These are phyloP conservation scores for Corinectria fuckeliana DNA, from an alignment of 2,329 filamentous ascomycete genomes.

Conservation along the genomic window DNA sequence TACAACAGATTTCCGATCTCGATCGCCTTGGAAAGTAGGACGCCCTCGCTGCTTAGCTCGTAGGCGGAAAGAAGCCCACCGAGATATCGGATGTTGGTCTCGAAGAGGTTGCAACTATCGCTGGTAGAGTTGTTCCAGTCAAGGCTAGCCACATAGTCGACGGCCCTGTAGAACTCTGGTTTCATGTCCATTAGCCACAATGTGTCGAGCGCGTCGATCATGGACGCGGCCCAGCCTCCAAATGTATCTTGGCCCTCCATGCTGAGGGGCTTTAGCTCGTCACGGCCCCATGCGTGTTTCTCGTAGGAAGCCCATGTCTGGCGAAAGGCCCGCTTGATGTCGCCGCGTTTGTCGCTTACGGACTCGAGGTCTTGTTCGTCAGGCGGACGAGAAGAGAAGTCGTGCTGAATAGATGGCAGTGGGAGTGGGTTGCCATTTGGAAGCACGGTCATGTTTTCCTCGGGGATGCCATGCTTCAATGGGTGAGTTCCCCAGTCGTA, in stretches of 20 bases:
- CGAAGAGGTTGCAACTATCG: conserved; percentile 65
- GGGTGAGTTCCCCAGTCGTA: conserved; percentile 33
- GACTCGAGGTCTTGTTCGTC: conserved; percentile 17
- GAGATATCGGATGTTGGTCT: conserved; percentile 72
- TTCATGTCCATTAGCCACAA: conserved; percentile 72
- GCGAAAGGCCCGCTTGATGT: conserved; percentile 55
- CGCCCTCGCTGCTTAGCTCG: conserved; percentile 64
- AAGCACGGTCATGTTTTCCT: conserved; percentile 14
- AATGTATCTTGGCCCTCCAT: conserved; percentile 58
- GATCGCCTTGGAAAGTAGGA: conserved; percentile 63
- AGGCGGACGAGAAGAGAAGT: conserved; percentile 23
- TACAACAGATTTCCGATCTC: conserved; percentile 69
- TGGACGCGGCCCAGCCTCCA: conserved; percentile 67
- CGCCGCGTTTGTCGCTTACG: conserved; percentile 33
- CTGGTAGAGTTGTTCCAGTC: conserved; percentile 56
- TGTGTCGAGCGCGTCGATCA: conserved; percentile 68
- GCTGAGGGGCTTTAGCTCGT: conserved; percentile 64
- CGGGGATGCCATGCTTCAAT: conserved; percentile 17
- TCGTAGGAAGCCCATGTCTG: conserved; percentile 66
- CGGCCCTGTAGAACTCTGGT: conserved; percentile 67
- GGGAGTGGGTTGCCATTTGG: conserved; percentile 20
- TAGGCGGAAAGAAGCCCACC: conserved; percentile 71
- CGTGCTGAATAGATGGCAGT: conserved; percentile 31
- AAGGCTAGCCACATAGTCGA: conserved; percentile 54
- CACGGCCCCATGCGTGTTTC: conserved; percentile 64